phyloP scores from a whole-genome alignment of 106 monocot species.

The Narthecium ossifragum region DNA sequence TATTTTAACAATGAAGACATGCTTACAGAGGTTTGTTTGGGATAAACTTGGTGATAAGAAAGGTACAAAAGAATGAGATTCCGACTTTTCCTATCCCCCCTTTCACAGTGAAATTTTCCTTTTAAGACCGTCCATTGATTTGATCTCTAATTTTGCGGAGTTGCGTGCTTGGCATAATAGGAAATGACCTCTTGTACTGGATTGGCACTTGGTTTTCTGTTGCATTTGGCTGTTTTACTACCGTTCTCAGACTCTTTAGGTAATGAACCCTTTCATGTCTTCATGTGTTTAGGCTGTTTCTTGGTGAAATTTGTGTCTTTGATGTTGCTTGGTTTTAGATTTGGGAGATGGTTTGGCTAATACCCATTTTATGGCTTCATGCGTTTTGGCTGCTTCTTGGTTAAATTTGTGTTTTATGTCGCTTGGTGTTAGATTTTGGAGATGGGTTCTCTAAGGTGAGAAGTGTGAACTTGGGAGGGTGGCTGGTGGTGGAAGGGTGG shows the following conservation, averaged over 20 bases:
- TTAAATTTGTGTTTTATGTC: neutral
- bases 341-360: no score
- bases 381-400: no score
- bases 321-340: neutral
- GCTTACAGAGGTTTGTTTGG: constrained; percentile 21
- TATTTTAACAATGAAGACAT: constrained; percentile 4
- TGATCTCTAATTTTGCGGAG: constrained; percentile 1
- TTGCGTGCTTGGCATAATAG: no score
- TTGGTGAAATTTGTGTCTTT: neutral
- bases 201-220: constrained; percentile 11
- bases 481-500: constrained; percentile 82
- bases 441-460: constrained; percentile 59
- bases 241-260: constrained; percentile 19
- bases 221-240: constrained; percentile 11
- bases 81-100: no score
- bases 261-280: constrained; percentile 2
- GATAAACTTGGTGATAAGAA: constrained; percentile 44
- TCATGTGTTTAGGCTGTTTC: no score
- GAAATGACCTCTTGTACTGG: constrained; percentile 11
- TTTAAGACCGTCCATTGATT: neutral
- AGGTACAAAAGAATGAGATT: constrained; percentile 17
- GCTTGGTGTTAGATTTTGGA: constrained; percentile 9
- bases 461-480: constrained; percentile 82
- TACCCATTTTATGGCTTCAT: neutral
- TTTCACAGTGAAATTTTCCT: neutral